Conservation (phyloP, 495 filamentous ascomycete genomes). For the Podospora comata region DNA sequence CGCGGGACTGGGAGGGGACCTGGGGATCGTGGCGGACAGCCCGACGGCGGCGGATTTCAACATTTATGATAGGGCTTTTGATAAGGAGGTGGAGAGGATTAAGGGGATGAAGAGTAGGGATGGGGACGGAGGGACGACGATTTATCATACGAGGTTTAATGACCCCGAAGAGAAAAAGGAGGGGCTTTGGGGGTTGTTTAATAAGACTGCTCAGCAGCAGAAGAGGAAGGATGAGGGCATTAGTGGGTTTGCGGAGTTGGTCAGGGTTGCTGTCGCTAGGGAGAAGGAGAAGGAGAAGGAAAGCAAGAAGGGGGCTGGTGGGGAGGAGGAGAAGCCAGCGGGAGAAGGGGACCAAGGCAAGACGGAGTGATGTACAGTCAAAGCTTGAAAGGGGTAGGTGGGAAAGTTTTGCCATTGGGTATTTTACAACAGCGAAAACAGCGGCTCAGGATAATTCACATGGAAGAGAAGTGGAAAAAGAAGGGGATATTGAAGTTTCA, state of each 20-base stretch:
- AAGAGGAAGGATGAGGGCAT: background rate
- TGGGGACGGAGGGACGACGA: background rate
- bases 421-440: background rate
- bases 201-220: background rate
- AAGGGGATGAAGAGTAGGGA: conserved; percentile 19
- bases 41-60: conserved; percentile 76
- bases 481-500: no score
- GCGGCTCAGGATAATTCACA: no score
- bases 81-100: conserved; percentile 75
- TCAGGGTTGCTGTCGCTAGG: conserved; percentile 17
- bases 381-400: background rate
- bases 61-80: conserved; percentile 85
- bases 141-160: conserved; percentile 19
- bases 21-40: conserved; percentile 66
- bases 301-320: background rate
- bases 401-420: no score
- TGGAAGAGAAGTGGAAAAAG: no score
- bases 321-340: background rate
- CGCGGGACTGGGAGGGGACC: background rate
- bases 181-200: background rate
- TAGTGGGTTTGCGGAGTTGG: conserved; percentile 23
- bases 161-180: background rate
- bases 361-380: background rate
- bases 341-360: background rate
- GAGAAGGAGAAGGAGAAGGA: background rate